Conservation (phyloP, 176 grass and related monocot genomes). For the Miscanthus lutarioriparius region DNA sequence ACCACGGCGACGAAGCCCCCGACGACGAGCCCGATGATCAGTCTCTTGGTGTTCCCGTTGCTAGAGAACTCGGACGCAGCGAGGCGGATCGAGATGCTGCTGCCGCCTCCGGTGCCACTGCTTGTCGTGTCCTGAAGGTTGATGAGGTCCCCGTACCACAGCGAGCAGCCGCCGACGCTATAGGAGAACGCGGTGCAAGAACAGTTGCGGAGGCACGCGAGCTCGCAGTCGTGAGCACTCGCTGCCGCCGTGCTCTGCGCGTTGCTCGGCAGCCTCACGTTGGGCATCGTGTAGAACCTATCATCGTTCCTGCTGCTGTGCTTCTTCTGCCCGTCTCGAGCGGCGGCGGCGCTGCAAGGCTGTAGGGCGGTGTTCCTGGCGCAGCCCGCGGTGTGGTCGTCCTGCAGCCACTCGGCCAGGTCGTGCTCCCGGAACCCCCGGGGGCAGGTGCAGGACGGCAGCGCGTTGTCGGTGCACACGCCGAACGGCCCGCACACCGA, state of each 20-base stretch:
- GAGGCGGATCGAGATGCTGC: slow-evolving; percentile 43
- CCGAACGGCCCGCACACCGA: slow-evolving; percentile 42
- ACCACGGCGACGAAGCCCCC: neutral
- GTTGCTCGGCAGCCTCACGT: slow-evolving; percentile 37
- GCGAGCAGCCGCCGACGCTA: slow-evolving; percentile 30
- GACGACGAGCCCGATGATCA: slow-evolving; percentile 5
- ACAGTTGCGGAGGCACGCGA: slow-evolving; percentile 47
- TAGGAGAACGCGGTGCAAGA: slow-evolving; percentile 55
- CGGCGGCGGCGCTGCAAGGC: slow-evolving; percentile 15
- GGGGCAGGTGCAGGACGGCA: slow-evolving; percentile 44
- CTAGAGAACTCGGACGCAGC: slow-evolving; percentile 46
- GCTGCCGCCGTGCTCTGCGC: neutral
- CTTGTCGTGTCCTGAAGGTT: slow-evolving; percentile 50
- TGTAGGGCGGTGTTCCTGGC: slow-evolving; percentile 30
- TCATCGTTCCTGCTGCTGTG: neutral
- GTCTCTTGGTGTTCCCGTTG: neutral
- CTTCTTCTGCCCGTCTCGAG: neutral
- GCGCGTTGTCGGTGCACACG: slow-evolving; percentile 38
- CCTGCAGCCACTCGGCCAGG: slow-evolving; percentile 14
- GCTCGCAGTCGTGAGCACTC: slow-evolving; percentile 40
- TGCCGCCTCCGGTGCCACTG: neutral
- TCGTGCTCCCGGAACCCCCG: slow-evolving; percentile 29
- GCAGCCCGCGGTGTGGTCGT: slow-evolving; percentile 40
- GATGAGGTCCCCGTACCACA: slow-evolving; percentile 49
- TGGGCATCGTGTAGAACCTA: slow-evolving; percentile 41